A percentile compares a stretch with the other conserved stretches of the same genome.
phyloP scores from a whole-genome alignment of 1,284 basidiomycete species.

The Stygiomarasmius scandens region DNA sequence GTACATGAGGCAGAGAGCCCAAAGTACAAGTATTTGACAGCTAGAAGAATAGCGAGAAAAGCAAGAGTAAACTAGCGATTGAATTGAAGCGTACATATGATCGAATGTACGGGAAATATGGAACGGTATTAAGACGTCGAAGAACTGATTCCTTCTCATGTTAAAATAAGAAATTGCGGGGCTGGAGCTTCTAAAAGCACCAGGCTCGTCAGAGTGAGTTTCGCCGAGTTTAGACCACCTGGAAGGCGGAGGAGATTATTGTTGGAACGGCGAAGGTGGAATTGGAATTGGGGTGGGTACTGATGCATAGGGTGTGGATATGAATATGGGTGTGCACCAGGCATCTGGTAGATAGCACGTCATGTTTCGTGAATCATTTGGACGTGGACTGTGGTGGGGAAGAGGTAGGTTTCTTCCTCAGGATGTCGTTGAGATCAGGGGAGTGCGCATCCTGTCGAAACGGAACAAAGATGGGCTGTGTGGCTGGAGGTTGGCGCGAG shows the following conservation, averaged over 20 bases:
- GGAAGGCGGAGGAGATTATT: background rate
- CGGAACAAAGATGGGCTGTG: conserved; percentile 21
- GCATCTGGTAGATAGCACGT: too few species aligned
- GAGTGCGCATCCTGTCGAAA: conserved; percentile 22
- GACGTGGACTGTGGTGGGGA: background rate
- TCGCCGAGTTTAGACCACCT: background rate
- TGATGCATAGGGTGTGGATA: background rate
- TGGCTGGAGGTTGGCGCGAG: conserved; percentile 9
- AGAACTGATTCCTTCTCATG: too few species aligned
- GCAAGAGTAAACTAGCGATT: background rate
- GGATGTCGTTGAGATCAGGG: conserved; percentile 24
- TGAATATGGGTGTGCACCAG: background rate
- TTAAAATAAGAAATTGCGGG: too few species aligned
- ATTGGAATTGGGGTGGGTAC: background rate
- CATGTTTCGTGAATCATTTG: background rate
- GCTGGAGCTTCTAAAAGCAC: background rate
- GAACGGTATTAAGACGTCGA: background rate
- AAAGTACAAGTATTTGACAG: background rate
- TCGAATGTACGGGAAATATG: background rate
- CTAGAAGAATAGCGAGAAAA: background rate
- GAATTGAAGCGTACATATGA: background rate
- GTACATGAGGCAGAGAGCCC: background rate
- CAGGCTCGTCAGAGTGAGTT: background rate
- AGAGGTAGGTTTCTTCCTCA: conserved; percentile 21
- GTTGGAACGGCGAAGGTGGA: background rate